phyloP scores from a whole-genome alignment of 2,329 filamentous ascomycete genomes.

The Chaetomium sp. region DNA sequence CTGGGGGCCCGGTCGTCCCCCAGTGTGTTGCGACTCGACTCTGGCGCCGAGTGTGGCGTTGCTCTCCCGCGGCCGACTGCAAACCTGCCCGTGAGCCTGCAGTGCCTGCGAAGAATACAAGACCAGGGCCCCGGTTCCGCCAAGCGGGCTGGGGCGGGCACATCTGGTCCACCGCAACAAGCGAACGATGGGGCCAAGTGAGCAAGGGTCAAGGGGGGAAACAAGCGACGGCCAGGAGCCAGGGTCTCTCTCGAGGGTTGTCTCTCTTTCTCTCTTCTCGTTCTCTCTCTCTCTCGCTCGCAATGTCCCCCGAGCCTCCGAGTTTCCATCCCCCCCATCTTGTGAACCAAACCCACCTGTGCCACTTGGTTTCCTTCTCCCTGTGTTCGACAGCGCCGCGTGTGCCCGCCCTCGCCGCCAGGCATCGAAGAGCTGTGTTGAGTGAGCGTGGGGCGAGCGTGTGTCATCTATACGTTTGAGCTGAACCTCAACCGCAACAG shows the following conservation, averaged over 20 bases:
- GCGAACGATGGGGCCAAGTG: conserved; percentile 5
- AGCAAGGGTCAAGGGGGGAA: not conserved
- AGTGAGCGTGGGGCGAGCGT: no score
- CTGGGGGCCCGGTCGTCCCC: not conserved
- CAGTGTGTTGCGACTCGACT: conserved; percentile 4
- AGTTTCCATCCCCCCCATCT: no score
- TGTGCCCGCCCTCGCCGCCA: no score
- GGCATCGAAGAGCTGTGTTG: no score
- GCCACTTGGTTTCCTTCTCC: no score
- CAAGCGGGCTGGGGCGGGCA: conserved; percentile 15
- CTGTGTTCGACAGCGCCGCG: no score
- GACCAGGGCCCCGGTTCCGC: conserved; percentile 13
- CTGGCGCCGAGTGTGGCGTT: conserved; percentile 21
- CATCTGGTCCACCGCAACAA: conserved; percentile 4
- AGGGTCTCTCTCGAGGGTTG: no score
- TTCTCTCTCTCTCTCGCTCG: not conserved
- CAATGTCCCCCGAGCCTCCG: no score
- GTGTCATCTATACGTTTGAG: no score
- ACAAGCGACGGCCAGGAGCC: not conserved
- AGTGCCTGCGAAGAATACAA: conserved; percentile 13
- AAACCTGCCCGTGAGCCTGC: conserved; percentile 5
- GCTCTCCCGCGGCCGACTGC: conserved; percentile 1
- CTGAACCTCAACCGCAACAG: no score
- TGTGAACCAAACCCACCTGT: no score
- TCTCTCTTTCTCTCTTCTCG: not conserved